Evolutionary conservation across 805 yeast genomes (phyloP), one percentile per base, ranked within the genome.

Genomic region (Saturnispora quitensis): DNA sequence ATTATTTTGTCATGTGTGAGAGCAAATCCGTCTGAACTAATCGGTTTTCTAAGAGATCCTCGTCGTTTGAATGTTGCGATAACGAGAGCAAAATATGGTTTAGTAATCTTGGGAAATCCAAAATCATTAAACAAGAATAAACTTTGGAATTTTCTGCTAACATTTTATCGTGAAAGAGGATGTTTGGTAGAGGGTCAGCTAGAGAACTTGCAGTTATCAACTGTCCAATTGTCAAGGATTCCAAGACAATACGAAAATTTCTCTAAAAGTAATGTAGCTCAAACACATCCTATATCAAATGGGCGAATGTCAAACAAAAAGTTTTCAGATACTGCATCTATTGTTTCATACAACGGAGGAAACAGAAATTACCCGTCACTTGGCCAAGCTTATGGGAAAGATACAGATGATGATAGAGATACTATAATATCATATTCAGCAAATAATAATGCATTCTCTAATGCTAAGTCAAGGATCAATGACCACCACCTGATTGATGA

Each of bases 171-270:
- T 67, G 91, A 87, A 59, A 78, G 77, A 51, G 95, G 95, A 1
- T 86, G 95, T 67, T 71, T 90, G 33, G 97, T 90, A 27, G 97
- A 90, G 65, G 97, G 97, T 10, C 81, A 88, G 1, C 72, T 90
- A 57, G 91, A 85, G 53, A 86, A 81, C 58, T 73, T 90, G 56
- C 93, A 84, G 63, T 68, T 85, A 48, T 82, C 89, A 54, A 73
- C 83, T 53, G 81, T 85, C 22, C 84, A 79, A 56, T 71, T 73
- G 54, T 43, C 63, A 3, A 52, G 65, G 40, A 47, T 55, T 12
- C 43, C 35, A 36, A 53, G 45, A 15, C 53, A 20, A 33, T 51
- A 54, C 34, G 52, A 50, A 34, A 50, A 44, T 20, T 24, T 40
- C 20, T 48, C 50, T 2, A 43, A 43, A 25, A 15, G 25, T 17